These are phyloP conservation scores for Blepharisma japonicum DNA, from an alignment of 73 alveolate species.

Conservation along the genomic window DNA sequence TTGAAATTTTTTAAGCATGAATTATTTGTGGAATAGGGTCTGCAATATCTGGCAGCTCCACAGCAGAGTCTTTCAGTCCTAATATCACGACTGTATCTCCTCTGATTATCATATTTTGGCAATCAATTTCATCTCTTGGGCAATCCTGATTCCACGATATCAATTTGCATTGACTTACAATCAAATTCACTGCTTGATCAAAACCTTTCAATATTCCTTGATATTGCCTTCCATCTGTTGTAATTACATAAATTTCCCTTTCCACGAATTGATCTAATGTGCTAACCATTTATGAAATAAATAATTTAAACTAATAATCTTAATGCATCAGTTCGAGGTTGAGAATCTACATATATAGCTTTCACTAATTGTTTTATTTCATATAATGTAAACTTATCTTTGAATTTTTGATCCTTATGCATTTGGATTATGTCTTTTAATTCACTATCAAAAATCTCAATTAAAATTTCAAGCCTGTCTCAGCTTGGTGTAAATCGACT, in stretches of 20 bases:
- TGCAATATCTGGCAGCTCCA: neutral
- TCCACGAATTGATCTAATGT: neutral
- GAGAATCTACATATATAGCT: too few relatives aligned
- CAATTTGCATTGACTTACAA: neutral
- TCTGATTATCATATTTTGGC: neutral
- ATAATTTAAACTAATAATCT: too few relatives aligned
- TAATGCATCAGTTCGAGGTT: too few relatives aligned
- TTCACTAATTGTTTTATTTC: too few relatives aligned
- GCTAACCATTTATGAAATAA: neutral
- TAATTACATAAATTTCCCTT: neutral
- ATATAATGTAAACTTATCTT: too few relatives aligned
- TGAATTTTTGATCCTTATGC: too few relatives aligned
- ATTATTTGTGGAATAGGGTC: slow-evolving; percentile 4
- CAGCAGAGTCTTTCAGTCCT: neutral
- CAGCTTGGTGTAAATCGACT: too few relatives aligned
- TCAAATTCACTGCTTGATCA: slow-evolving; percentile 2
- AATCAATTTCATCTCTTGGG: slow-evolving; percentile 8
- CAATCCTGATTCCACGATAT: neutral
- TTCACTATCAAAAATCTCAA: too few relatives aligned
- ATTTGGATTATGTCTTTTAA: too few relatives aligned
- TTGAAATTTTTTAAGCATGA: neutral
- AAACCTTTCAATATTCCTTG: slow-evolving; percentile 21
- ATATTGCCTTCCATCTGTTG: slow-evolving; percentile 16
- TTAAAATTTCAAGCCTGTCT: too few relatives aligned
- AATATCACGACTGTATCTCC: slow-evolving; percentile 17